These are phyloP conservation scores for Chaetomium cochliodes DNA, from an alignment of 495 filamentous ascomycete genomes.

Conservation along the genomic window DNA sequence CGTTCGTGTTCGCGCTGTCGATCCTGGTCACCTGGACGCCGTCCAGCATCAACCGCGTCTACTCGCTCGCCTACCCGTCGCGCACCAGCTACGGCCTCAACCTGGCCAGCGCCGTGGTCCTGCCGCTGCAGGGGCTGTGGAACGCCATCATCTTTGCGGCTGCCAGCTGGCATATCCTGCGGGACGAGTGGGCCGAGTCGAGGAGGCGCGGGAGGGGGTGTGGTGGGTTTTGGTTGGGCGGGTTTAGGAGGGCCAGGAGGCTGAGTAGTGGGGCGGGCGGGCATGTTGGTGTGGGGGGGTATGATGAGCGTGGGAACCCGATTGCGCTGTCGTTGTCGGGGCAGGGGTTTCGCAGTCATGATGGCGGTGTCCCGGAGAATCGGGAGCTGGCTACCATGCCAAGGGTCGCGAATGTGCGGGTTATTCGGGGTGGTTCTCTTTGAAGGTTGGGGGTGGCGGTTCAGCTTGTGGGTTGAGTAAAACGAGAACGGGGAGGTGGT, in stretches of 20 bases:
- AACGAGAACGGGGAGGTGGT: background rate
- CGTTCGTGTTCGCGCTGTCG: slow-evolving; percentile 76
- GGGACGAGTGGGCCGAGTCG: slow-evolving; percentile 29
- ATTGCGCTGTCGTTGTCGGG: background rate
- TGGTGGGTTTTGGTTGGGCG: background rate
- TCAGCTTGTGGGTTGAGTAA: background rate
- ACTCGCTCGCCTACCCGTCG: slow-evolving; percentile 60
- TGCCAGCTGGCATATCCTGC: slow-evolving; percentile 48
- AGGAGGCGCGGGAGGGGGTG: background rate
- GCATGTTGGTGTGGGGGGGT: background rate
- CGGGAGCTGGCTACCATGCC: background rate
- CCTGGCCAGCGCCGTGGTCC: slow-evolving; percentile 65
- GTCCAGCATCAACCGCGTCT: slow-evolving; percentile 72
- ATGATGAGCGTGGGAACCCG: background rate
- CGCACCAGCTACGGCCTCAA: slow-evolving; percentile 64
- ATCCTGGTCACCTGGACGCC: slow-evolving; percentile 83
- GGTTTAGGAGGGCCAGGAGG: background rate
- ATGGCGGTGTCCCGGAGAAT: background rate
- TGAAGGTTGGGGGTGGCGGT: background rate
- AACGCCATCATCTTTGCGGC: slow-evolving; percentile 76
- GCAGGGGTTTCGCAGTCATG: background rate
- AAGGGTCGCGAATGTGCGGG: slow-evolving; percentile 15
- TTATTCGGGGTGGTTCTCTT: slow-evolving; percentile 22
- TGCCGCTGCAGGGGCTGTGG: slow-evolving; percentile 85
- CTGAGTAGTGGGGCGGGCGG: background rate